A percentile compares a stretch with the other conserved stretches of the same genome.
These are phyloP conservation scores for Cryptococcus sp. DNA, from an alignment of 1,284 basidiomycete species.

Conservation along the genomic window DNA sequence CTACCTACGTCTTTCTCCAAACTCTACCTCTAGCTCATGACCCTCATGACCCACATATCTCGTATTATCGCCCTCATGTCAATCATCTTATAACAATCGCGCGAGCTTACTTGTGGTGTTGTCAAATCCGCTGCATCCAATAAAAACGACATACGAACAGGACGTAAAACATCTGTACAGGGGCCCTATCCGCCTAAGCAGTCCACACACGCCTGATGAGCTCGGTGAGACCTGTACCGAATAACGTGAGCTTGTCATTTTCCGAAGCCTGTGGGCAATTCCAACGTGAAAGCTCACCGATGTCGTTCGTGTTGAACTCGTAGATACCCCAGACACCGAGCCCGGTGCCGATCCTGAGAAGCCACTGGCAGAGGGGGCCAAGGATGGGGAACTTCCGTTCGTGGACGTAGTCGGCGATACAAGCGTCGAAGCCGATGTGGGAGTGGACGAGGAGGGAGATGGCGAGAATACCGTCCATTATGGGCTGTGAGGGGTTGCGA, in stretches of 20 bases:
- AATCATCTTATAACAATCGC: too few species aligned
- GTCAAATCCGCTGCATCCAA: neutral
- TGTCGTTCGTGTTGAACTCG: slow-evolving; percentile 95
- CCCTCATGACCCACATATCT: too few species aligned
- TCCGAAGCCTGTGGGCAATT: slow-evolving; percentile 11
- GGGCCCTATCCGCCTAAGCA: slow-evolving; percentile 51
- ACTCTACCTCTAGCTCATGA: too few species aligned
- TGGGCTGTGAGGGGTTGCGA: slow-evolving; percentile 53
- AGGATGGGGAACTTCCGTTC: slow-evolving; percentile 83
- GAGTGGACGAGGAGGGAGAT: slow-evolving; percentile 86
- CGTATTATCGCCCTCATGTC: too few species aligned
- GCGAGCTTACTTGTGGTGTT: too few species aligned
- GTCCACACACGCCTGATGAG: slow-evolving; percentile 64
- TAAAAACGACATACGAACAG: slow-evolving; percentile 2
- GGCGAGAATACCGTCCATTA: slow-evolving; percentile 84
- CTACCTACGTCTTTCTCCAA: too few species aligned
- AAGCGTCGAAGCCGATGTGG: slow-evolving; percentile 76
- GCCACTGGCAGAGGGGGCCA: slow-evolving; percentile 70
- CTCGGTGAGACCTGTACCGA: slow-evolving; percentile 62
- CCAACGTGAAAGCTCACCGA: slow-evolving; percentile 62
- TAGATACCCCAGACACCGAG: slow-evolving; percentile 88
- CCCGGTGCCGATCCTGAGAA: slow-evolving; percentile 71
- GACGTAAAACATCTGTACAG: neutral
- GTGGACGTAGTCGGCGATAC: slow-evolving; percentile 86
- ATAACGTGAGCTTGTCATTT: too few species aligned